Percentiles rank a stretch among this genome's conserved stretches.
These are phyloP conservation scores for Sporothrix schenckii DNA, from an alignment of 2,329 filamentous ascomycete genomes.

Conservation along the genomic window DNA sequence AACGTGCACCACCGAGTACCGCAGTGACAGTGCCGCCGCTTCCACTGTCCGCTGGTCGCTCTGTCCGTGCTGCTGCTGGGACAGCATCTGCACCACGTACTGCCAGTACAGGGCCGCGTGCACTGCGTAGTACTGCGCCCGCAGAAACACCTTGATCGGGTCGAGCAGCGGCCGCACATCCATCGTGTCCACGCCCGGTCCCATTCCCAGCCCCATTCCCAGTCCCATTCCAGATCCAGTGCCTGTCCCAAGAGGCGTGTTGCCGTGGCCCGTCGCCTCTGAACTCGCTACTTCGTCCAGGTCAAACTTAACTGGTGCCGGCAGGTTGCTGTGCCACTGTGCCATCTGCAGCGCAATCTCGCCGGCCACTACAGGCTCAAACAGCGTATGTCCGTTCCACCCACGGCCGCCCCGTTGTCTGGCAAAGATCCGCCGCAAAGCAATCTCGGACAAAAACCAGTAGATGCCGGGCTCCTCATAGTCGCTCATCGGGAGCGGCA, in stretches of 20 bases:
- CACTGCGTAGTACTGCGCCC: slow-evolving; percentile 37
- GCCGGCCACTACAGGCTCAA: slow-evolving; percentile 35
- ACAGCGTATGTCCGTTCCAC: slow-evolving; percentile 35
- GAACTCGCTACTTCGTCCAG: slow-evolving; percentile 13
- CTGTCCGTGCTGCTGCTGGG: not conserved
- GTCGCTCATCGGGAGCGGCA: slow-evolving; percentile 35
- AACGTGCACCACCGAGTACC: slow-evolving; percentile 34
- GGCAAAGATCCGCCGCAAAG: slow-evolving; percentile 36
- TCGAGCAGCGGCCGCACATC: not conserved
- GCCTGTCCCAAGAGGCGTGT: too few relatives aligned
- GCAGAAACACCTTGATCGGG: slow-evolving; percentile 30
- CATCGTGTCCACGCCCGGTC: not conserved
- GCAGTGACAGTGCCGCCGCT: not conserved
- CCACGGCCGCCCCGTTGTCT: slow-evolving; percentile 31
- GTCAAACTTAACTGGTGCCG: slow-evolving; percentile 33
- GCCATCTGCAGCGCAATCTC: slow-evolving; percentile 35
- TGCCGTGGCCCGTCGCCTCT: not conserved
- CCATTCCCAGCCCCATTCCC: not conserved
- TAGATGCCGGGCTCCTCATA: slow-evolving; percentile 37
- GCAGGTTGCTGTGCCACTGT: slow-evolving; percentile 35
- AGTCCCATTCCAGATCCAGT: too few relatives aligned
- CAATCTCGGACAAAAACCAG: slow-evolving; percentile 37
- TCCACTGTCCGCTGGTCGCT: not conserved
- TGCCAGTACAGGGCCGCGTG: slow-evolving; percentile 36
- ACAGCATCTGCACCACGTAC: slow-evolving; percentile 35